Base-by-base conservation (phyloP, 768 basidiomycete genomes). In the Exidia glandulosa region DNA sequence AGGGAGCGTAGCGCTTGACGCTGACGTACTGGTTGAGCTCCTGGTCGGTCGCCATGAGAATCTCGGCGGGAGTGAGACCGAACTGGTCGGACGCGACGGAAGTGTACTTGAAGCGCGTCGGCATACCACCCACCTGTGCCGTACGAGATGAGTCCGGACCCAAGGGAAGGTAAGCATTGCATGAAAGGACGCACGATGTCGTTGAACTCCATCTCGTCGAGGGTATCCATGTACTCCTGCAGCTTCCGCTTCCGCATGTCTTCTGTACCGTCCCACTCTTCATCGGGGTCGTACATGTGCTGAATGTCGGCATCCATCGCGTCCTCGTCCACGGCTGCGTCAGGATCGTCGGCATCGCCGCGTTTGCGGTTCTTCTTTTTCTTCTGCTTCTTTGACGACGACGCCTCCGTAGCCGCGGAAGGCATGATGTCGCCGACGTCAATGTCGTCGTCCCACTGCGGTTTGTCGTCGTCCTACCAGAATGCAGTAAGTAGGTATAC, bases 91-190 rank as follows among this genome's bases (percentile, higher is more conserved):
- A 67, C 47, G 83, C 72, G 33, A 88, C 82, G 47, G 84, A 77
- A n/a, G 82, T 77, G 69, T 99, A 99, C 71, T 88, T 86, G 81
- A 99, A 99, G 12, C 92, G 87, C 0, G 94, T 98, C 2, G 93
- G 87, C 67, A 94, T 75, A 68, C 86, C 90, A 6, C 85, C 94
- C 57, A 95, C 86, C 94, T 94, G 67, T 27, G 63, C 16, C 57
- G 9, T 33, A 61, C 16, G 25, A 10, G 48, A 29, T 45, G 14
- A 60, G 56, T 61, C 31, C 27, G 56, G 58, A 58, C 31, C n/a
- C 16, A 4, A 7, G 56, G 56, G 37, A 37, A 5, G 45, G 4
- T 48, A 27, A 32, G 3, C n/a, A n/a, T n/a, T n/a, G n/a, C n/a
- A n/a, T n/a, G n/a, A n/a, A n/a, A n/a, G 48, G 31, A 77, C 86